These are phyloP conservation scores for Populus tomentosa DNA, from an alignment of 441 rosid species.

Conservation along the genomic window DNA sequence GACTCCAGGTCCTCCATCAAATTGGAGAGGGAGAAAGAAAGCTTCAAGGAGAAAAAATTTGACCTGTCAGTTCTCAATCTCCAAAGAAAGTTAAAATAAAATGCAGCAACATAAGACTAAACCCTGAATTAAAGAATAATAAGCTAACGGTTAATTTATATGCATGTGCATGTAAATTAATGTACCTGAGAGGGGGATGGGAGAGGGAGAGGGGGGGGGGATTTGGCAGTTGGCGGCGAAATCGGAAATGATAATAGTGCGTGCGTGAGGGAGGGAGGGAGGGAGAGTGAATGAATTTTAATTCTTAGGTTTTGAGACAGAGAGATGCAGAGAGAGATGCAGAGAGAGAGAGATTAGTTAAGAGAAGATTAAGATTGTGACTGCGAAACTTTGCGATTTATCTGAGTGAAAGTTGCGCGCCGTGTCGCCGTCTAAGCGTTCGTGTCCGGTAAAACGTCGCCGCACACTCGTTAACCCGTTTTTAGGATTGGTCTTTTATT, in stretches of 20 bases:
- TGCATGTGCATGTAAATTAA: background rate
- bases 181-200: background rate
- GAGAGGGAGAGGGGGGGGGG: background rate
- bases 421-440: constrained; percentile 22
- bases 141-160: background rate
- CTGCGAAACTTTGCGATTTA: background rate
- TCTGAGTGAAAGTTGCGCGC: constrained; percentile 16
- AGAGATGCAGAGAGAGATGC: background rate
- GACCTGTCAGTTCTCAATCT: background rate
- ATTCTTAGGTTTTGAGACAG: constrained; percentile 12
- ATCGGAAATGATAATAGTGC: constrained; percentile 20
- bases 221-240: constrained; percentile 15
- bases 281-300: constrained; percentile 18
- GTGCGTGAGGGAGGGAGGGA: background rate
- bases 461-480: constrained; percentile 22
- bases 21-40: no score
- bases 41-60: background rate
- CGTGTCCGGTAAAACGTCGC: constrained; percentile 22
- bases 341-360: background rate
- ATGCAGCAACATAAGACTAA: background rate
- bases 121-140: constrained; percentile 7
- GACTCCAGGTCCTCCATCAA: background rate
- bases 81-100: no score
- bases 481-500: background rate
- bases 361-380: background rate